Evolutionary conservation across 164 flowering plant genomes (phyloP).

Genomic region (Piper longum): DNA sequence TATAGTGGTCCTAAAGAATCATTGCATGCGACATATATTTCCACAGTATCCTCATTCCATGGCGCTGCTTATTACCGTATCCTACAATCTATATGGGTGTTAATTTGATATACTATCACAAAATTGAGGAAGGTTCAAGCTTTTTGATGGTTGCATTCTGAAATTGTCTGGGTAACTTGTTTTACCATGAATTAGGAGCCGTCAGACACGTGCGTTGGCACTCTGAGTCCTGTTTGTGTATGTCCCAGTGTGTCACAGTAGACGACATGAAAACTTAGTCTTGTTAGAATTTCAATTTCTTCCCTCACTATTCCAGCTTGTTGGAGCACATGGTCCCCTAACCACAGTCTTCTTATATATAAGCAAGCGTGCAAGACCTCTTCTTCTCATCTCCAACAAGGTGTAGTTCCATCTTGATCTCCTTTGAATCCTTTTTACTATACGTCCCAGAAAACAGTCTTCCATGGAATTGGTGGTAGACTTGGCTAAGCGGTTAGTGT

Average conservation of each 20-base stretch:
- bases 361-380: not conserved
- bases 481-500: not conserved
- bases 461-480: not conserved
- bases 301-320: not conserved
- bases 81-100: too few relatives aligned
- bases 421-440: not conserved
- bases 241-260: not conserved
- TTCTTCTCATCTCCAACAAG: not conserved
- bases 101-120: too few relatives aligned
- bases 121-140: too few relatives aligned
- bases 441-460: not conserved
- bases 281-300: slow-evolving; percentile 2
- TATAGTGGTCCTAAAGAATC: not conserved
- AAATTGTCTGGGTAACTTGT: not conserved
- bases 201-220: slow-evolving; percentile 40
- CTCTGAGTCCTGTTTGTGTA: not conserved
- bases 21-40: not conserved
- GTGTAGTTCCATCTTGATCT: not conserved
- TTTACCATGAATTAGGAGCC: slow-evolving; percentile 11
- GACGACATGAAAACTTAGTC: slow-evolving; percentile 14
- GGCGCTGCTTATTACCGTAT: too few relatives aligned
- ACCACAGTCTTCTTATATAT: not conserved
- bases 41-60: too few relatives aligned
- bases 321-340: slow-evolving; percentile 32
- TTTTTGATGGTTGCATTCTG: not conserved